Conservation (phyloP, 2,329 filamentous ascomycete species). For the Aspergillus sp. region DNA sequence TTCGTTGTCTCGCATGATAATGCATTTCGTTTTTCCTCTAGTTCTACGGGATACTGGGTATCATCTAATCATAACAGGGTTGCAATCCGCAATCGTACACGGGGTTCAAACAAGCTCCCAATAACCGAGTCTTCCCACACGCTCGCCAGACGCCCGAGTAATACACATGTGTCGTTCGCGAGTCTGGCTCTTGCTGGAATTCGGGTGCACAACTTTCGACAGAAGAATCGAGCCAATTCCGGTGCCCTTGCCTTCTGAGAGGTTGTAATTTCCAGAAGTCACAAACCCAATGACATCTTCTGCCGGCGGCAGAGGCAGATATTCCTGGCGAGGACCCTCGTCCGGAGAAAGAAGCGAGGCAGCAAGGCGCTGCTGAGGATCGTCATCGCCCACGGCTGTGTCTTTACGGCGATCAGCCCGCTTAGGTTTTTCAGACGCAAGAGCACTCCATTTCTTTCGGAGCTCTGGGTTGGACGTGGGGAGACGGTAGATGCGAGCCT, state of each 20-base stretch:
- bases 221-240: constrained; percentile 72
- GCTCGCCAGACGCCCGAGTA: constrained; percentile 76
- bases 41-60: background rate
- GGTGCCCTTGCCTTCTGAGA: constrained; percentile 71
- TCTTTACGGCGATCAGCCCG: background rate
- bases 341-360: constrained; percentile 37
- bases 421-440: constrained; percentile 37
- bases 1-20: background rate
- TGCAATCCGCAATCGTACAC: background rate
- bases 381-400: constrained; percentile 13
- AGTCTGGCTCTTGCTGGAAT: constrained; percentile 7
- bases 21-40: too few relatives aligned
- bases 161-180: constrained; percentile 58
- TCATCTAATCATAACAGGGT: background rate
- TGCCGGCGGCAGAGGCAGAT: constrained; percentile 64
- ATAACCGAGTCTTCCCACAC: constrained; percentile 71
- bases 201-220: constrained; percentile 49
- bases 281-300: constrained; percentile 85
- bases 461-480: constrained; percentile 58
- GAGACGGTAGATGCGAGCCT: constrained; percentile 83
- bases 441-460: constrained; percentile 69
- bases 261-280: constrained; percentile 79
- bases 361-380: constrained; percentile 28
- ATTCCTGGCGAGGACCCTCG: constrained; percentile 35
- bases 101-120: constrained; percentile 67